These are phyloP conservation scores for Casuarina equisetifolia DNA, from an alignment of 306 rosid species.

Conservation along the genomic window DNA sequence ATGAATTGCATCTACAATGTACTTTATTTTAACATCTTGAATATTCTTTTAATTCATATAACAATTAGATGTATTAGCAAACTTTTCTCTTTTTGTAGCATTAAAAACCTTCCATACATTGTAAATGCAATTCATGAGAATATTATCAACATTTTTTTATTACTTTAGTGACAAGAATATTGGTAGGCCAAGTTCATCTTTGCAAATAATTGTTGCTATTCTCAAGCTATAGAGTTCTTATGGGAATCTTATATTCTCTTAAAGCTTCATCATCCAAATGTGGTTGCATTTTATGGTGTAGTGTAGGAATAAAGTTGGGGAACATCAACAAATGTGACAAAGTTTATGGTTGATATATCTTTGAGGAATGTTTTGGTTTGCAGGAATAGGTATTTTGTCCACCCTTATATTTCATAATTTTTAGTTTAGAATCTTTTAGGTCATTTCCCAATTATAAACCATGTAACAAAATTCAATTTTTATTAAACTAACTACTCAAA, in stretches of 20 bases:
- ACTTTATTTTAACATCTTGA: conserved; percentile 23
- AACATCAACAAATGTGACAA: conserved; percentile 78
- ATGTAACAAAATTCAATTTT: neutral
- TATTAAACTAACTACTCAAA: neutral
- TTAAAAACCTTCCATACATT: neutral
- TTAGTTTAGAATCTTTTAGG: conserved; percentile 16
- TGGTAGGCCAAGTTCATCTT: conserved; percentile 1
- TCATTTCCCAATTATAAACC: neutral
- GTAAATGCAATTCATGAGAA: neutral
- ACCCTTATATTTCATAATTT: conserved; percentile 18
- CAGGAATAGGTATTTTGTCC: conserved; percentile 66
- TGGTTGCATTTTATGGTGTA: conserved; percentile 87
- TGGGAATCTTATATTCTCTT: conserved; percentile 90
- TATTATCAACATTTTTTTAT: neutral
- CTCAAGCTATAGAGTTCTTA: conserved; percentile 82
- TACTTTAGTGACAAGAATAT: neutral
- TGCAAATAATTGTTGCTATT: conserved; percentile 26
- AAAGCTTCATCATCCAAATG: conserved; percentile 95
- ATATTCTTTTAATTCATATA: neutral
- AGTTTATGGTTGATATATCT: conserved; percentile 89
- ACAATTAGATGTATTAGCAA: neutral
- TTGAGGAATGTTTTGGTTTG: conserved; percentile 83
- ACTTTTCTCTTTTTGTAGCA: neutral
- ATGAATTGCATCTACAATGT: conserved; percentile 22
- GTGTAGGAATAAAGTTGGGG: conserved; percentile 91